Evolutionary conservation across 2,329 filamentous ascomycete species (phyloP), one percentile per base, ranked within the genome.

Genomic region (Pezicula neosporulosa): DNA sequence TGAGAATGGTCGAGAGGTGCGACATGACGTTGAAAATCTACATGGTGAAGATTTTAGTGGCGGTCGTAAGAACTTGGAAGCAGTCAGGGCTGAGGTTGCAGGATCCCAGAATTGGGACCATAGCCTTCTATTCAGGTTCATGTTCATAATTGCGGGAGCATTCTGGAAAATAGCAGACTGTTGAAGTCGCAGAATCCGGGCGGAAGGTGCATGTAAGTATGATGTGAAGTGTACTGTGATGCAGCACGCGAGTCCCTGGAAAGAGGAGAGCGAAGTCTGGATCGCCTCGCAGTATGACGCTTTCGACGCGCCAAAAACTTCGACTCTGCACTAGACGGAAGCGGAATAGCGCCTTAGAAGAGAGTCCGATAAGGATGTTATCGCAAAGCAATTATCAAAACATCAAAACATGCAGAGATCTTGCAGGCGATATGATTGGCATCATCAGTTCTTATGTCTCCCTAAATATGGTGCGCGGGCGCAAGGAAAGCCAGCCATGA

Each of bases 111-210:
- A 57, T 51, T 68, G 72, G 66, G 72, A 70, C 63, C 72, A 75
- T 57, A 77, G 65, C 65, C 68, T 72, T 52, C 69, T 69, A 68
- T 69, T 72, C 61, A 76, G 66, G 60, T 70, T 70, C 57, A 67
- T 65, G 63, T 72, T 69, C 75, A 77, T 77, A 53, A 59, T 71
- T 65, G 61, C 60, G 57, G 63, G 66, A 61, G 69, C 74, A 76
- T 77, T 56, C 60, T 76, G 71, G 60, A 67, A 47, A 58, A 52
- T 49, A 35, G 51, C 43, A 60, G 59, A 60, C 58, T 60, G 53
- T 63, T 58, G 48, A 61, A 61, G 59, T 58, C 54, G 58, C 49
- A 51, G 47, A 47, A 27, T 39, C 33, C 44, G 39, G 18, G 39
- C 39, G 30, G 30, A 33, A 33, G 30, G 12, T 33, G 30, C 30